These are phyloP conservation scores for Venturia aucupariae DNA, from an alignment of 2,329 filamentous ascomycete species.

Conservation along the genomic window DNA sequence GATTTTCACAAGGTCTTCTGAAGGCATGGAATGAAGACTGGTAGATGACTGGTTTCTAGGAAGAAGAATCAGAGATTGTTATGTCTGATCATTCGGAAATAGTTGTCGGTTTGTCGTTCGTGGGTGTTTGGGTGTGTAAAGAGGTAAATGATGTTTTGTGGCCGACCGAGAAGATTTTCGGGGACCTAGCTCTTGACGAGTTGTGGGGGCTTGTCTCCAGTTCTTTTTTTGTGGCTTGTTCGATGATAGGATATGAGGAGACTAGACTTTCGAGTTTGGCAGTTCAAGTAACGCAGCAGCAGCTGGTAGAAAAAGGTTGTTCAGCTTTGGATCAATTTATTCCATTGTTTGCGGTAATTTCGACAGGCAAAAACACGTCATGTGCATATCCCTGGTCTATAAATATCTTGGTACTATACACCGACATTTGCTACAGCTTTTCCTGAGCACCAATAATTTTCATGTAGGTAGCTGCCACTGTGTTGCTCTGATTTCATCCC, in stretches of 20 bases:
- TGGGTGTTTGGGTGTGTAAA: background rate
- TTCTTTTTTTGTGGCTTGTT: background rate
- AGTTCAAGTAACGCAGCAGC: background rate
- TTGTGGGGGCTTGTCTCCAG: background rate
- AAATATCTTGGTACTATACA: background rate
- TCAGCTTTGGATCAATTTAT: background rate
- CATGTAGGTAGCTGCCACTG: no score
- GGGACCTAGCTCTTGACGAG: background rate
- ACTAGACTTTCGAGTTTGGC: background rate
- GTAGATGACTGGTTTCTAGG: background rate
- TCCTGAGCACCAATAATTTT: no score
- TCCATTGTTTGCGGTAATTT: background rate
- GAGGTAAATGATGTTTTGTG: constrained; percentile 5
- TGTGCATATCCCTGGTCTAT: background rate
- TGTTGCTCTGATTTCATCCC: no score
- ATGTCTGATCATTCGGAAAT: constrained; percentile 9
- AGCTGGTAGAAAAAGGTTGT: background rate
- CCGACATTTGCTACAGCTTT: no score
- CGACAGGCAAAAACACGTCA: background rate
- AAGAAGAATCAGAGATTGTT: background rate
- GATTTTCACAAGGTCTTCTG: constrained; percentile 74
- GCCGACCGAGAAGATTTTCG: background rate
- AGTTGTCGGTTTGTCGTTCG: background rate
- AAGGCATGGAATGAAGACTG: constrained; percentile 60
- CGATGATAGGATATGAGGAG: background rate